A percentile compares a stretch with the other conserved stretches of the same genome.
Evolutionary conservation across 2,329 filamentous ascomycete species (phyloP).

Genomic region (Fusarium zealandicum): DNA sequence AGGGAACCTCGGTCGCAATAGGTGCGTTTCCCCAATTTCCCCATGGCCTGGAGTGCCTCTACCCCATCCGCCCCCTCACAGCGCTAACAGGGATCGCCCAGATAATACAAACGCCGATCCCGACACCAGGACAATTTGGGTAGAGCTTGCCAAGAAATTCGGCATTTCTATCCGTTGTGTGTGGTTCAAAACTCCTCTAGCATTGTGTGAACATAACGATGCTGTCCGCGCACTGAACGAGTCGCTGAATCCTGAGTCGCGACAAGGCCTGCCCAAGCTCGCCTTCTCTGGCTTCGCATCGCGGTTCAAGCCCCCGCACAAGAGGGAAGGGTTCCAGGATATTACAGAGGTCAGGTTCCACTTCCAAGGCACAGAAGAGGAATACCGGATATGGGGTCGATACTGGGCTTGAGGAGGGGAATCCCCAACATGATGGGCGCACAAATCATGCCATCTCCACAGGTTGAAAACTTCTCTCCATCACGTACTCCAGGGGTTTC

Average conservation of each 20-base stretch:
- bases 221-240: slow-evolving; percentile 75
- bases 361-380: slow-evolving; percentile 73
- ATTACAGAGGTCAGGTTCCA: slow-evolving; percentile 77
- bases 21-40: slow-evolving; percentile 61
- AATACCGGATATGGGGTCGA: slow-evolving; percentile 74
- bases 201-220: slow-evolving; percentile 85
- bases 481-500: slow-evolving; percentile 13
- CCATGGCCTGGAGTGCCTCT: slow-evolving; percentile 1
- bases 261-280: slow-evolving; percentile 74
- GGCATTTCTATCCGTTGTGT: slow-evolving; percentile 83
- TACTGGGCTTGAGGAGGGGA: slow-evolving; percentile 73
- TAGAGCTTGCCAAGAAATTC: slow-evolving; percentile 73
- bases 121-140: slow-evolving; percentile 80
- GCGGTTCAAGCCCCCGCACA: slow-evolving; percentile 74
- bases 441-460: slow-evolving; percentile 32
- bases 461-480: slow-evolving; percentile 15
- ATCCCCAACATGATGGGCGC: slow-evolving; percentile 10
- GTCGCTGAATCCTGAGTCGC: slow-evolving; percentile 82
- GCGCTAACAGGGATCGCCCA: slow-evolving; percentile 47
- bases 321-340: slow-evolving; percentile 84
- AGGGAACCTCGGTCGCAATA: slow-evolving; percentile 75
- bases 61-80: slow-evolving; percentile 25
- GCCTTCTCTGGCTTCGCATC: slow-evolving; percentile 81
- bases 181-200: slow-evolving; percentile 76
- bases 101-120: slow-evolving; percentile 95